Base-by-base conservation (phyloP, 768 basidiomycete genomes). In the Lactarius trivialis region DNA sequence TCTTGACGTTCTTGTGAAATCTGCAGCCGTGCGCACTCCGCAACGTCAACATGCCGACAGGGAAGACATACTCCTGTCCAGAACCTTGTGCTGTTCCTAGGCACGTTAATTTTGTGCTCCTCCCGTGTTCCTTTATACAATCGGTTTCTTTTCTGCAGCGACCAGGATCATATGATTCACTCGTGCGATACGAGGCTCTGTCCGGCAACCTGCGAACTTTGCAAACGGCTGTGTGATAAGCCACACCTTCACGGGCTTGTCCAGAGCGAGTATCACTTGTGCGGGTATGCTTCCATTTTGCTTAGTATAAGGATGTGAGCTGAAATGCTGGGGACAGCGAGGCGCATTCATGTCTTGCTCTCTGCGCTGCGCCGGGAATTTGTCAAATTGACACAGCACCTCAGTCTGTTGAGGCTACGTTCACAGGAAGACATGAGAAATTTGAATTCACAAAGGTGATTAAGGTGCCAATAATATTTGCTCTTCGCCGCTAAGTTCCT, bases 371-470 rank as follows among this genome's bases (percentile, higher is more conserved):
- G 0, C 66, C 68, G 0, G 84, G 85, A 4, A 80, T 79, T 19
- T 85, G 84, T 60, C 76, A 39, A 83, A 84, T 85, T 14, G 79
- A 84, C 55, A 82, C 79, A 0, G 74, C 77, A 0, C 84, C 84
- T 0, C 80, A 82, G 60, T 80, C 83, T 0, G 78, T 86, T 34
- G 81, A 84, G 12, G 67, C 81, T 81, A 9, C 84, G 81, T 0
- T 86, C 85, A 66, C 80, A 77, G 0, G 85, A 70, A 60, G 80
- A 85, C 56, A 81, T 5, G 43, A 83, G 61, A 82, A 79, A 0
- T 86, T 84, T 66, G 78, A 82, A 67, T 86, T 82, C 54, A 86
- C 85, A 0, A 86, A 86, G 76, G 84, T 82, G 43, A 56, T 24
- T 70, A 65, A 5, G 28, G 19, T 17, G 7, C 50, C 7, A 28